Evolutionary conservation across 2,329 filamentous ascomycete genomes (phyloP), one percentile per base, ranked within the genome.

Genomic region (Aspergillus fructus): DNA sequence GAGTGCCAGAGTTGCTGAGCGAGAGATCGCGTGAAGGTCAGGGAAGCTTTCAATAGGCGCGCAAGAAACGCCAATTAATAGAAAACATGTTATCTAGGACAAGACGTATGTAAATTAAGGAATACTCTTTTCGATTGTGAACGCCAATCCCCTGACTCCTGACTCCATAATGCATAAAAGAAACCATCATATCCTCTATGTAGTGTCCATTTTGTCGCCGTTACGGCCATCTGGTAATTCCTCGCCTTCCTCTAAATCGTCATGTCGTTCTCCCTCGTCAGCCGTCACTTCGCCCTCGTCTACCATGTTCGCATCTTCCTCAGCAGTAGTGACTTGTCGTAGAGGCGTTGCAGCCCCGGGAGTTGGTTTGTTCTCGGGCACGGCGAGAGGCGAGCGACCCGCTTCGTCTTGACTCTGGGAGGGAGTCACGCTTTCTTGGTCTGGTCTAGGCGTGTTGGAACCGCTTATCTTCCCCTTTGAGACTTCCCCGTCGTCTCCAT

Each of bases 151-250:
- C 34, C 59, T 55, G 67, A 72, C 68, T 66, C 71, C 70, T 53
- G 63, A 64, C 63, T 65, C 55, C 47, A 61, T 66, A 60, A 54
- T 64, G 63, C 59, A 64, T 57, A 46, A 50, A 50, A 55, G 53
- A 59, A 30, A 54, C 53, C 53, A 59, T 52, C 34, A 40, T 43
- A 49, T 33, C 41, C 37, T 43, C 67, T 62, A 68, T 49, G 77
- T 78, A 46, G 77, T 90, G 77, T 91, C 89, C 89, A 91, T 91
- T 66, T 79, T 83, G 63, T 89, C 86, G 7, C 75, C 79, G 30
- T 68, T 70, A 39, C 70, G 76, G 42, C 78, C 76, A 24, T 74
- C 74, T 15, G 81, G 77, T 21, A 78, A 76, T 58, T 85, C 80
- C 49, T 85, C 75, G 34, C 71, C 75, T 62, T 76, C 74, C 46